A percentile compares a stretch with the other conserved stretches of the same genome.
These are phyloP conservation scores for Talaromyces sp. DNA, from an alignment of 2,329 filamentous ascomycete species.

Conservation along the genomic window DNA sequence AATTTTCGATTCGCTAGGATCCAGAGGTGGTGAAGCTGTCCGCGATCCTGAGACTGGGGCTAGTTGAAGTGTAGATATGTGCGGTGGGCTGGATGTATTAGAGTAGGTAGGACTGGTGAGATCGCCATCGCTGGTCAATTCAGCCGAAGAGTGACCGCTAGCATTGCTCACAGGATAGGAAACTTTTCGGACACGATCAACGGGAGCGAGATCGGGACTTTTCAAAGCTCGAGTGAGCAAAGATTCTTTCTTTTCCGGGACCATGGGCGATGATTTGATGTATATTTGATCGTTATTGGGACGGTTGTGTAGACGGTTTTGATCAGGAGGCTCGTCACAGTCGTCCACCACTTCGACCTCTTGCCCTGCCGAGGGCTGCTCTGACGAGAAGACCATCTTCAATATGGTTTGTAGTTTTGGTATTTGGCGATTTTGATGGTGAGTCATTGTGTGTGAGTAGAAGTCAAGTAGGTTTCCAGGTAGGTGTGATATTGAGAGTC, in stretches of 20 bases:
- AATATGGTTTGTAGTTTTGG: conserved; percentile 37
- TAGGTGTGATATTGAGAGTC: not conserved
- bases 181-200: conserved; percentile 53
- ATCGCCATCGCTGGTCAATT: conserved; percentile 91
- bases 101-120: conserved; percentile 84
- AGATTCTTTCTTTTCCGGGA: conserved; percentile 63
- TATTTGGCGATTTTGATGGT: conserved; percentile 14
- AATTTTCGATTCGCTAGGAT: conserved; percentile 50
- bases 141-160: conserved; percentile 77
- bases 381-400: conserved; percentile 43
- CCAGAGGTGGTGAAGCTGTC: conserved; percentile 25
- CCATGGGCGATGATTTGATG: conserved; percentile 44
- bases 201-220: conserved; percentile 50
- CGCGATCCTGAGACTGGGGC: conserved; percentile 17
- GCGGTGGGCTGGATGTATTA: conserved; percentile 81
- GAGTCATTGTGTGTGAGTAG: conserved; percentile 11
- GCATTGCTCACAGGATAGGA: conserved; percentile 61
- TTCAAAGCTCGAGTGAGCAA: conserved; percentile 77
- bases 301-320: conserved; percentile 24
- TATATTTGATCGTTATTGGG: conserved; percentile 35
- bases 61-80: conserved; percentile 41
- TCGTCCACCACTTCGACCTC: conserved; percentile 68
- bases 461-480: not conserved
- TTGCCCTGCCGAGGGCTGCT: conserved; percentile 34
- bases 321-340: conserved; percentile 81